Conservation (phyloP, 352 stramenopile species). For the Globisporangium megalacanthum region DNA sequence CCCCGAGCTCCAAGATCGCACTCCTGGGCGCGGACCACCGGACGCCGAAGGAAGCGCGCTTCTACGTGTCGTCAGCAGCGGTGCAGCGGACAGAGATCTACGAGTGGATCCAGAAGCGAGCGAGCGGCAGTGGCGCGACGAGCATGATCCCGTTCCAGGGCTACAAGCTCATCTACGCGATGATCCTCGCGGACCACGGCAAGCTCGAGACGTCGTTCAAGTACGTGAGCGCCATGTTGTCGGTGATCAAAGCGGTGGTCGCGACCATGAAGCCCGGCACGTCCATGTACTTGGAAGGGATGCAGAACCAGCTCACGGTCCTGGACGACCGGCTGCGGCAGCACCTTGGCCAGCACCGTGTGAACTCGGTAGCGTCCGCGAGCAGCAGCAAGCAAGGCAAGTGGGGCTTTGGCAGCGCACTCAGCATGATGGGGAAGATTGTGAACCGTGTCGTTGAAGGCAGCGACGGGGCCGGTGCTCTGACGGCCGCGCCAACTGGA, state of each 20-base stretch:
- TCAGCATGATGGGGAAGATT: slow-evolving; percentile 86
- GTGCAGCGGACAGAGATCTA: slow-evolving; percentile 86
- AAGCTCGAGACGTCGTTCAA: slow-evolving; percentile 82
- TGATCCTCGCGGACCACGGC: slow-evolving; percentile 78
- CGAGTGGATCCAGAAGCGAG: slow-evolving; percentile 73
- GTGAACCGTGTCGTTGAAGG: slow-evolving; percentile 83
- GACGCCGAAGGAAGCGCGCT: slow-evolving; percentile 62
- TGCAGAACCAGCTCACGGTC: slow-evolving; percentile 85
- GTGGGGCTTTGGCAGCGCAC: slow-evolving; percentile 70
- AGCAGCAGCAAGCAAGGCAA: slow-evolving; percentile 55
- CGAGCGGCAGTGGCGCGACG: slow-evolving; percentile 32
- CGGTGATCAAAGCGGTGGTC: slow-evolving; percentile 64
- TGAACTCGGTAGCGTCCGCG: slow-evolving; percentile 53
- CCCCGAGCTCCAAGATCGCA: slow-evolving; percentile 70
- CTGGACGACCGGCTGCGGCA: slow-evolving; percentile 82
- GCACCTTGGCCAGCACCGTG: slow-evolving; percentile 72
- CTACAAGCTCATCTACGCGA: slow-evolving; percentile 88
- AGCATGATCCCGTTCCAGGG: slow-evolving; percentile 84
- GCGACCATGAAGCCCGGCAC: slow-evolving; percentile 76
- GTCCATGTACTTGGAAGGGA: slow-evolving; percentile 84
- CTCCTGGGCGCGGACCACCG: slow-evolving; percentile 74
- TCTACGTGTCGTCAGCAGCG: slow-evolving; percentile 70
- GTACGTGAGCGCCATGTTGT: slow-evolving; percentile 84
- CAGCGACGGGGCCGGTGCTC: slow-evolving; percentile 30
- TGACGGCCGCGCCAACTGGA: slow-evolving; percentile 1